phyloP scores from a whole-genome alignment of 768 basidiomycete species.

The Tricholoma terreum region DNA sequence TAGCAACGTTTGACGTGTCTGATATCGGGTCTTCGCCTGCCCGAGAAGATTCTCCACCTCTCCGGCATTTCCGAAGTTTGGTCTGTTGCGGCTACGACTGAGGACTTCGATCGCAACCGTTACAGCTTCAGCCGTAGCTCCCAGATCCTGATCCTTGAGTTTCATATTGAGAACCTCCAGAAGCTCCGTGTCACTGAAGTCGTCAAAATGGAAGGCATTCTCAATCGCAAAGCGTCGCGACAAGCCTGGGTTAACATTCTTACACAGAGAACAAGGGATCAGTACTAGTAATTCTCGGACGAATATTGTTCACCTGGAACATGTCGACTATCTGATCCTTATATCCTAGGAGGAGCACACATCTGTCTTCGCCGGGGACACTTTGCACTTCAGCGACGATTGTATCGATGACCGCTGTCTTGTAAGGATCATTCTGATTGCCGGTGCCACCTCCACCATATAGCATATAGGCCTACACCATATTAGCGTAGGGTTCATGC shows the following conservation, averaged over 20 bases:
- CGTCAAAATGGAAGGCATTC: constrained; percentile 63
- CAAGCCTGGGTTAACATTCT: constrained; percentile 73
- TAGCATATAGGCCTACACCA: constrained; percentile 60
- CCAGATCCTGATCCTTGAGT: constrained; percentile 53
- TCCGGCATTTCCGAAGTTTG: constrained; percentile 65
- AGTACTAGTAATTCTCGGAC: neutral
- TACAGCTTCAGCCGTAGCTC: constrained; percentile 55
- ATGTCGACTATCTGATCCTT: constrained; percentile 64
- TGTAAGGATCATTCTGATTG: constrained; percentile 44
- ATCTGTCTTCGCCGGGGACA: constrained; percentile 65
- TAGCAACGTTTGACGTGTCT: constrained; percentile 41
- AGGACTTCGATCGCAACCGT: constrained; percentile 50
- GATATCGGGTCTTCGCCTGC: constrained; percentile 45
- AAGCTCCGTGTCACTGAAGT: constrained; percentile 56
- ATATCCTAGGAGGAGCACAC: constrained; percentile 64
- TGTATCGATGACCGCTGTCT: constrained; percentile 70
- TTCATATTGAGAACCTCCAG: constrained; percentile 52
- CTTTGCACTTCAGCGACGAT: constrained; percentile 73
- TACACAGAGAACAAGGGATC: neutral
- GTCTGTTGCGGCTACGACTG: constrained; percentile 39
- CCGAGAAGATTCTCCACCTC: constrained; percentile 60
- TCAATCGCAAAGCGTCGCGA: constrained; percentile 66
- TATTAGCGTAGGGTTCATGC: too few relatives aligned
- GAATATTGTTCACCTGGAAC: constrained; percentile 50
- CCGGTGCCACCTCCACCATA: constrained; percentile 38